These are phyloP conservation scores for Phylloporus sp. DNA, from an alignment of 768 basidiomycete genomes.

Conservation along the genomic window DNA sequence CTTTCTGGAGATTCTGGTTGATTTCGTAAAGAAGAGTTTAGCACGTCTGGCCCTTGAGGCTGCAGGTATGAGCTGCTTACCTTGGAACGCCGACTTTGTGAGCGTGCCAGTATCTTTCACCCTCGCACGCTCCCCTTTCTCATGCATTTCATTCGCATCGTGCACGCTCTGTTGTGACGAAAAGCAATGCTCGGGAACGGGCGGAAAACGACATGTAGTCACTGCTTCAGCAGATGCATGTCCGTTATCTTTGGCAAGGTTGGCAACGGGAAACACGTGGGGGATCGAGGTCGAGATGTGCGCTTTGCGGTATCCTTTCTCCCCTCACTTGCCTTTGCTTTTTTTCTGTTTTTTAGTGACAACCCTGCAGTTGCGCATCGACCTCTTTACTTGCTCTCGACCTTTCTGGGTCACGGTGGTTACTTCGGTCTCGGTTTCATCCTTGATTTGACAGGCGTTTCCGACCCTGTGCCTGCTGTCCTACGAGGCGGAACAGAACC, in stretches of 20 bases:
- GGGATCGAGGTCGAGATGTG: background rate
- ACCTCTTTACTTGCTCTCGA: background rate
- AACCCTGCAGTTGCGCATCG: background rate
- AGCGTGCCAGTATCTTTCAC: too few relatives aligned
- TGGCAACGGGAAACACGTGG: conserved; percentile 8
- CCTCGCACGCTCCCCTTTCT: too few relatives aligned
- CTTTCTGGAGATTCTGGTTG: too few relatives aligned
- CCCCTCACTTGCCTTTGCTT: background rate
- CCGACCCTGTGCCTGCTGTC: background rate
- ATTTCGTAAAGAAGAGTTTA: too few relatives aligned
- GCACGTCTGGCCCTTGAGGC: too few relatives aligned
- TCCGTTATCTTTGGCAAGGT: conserved; percentile 2
- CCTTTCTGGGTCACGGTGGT: background rate
- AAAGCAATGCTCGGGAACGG: conserved; percentile 25
- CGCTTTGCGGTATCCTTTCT: background rate
- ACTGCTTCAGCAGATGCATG: conserved; percentile 14
- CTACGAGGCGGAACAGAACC: conserved; percentile 13
- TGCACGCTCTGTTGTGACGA: conserved; percentile 10
- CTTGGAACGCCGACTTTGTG: too few relatives aligned
- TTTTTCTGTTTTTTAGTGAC: conserved; percentile 1
- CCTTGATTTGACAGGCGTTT: conserved; percentile 24
- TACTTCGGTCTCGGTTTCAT: conserved; percentile 24
- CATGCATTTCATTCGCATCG: background rate
- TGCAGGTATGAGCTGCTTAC: too few relatives aligned
- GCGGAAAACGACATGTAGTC: too few relatives aligned